These are phyloP conservation scores for Yamadazyma laniorum DNA, from an alignment of 805 yeast genomes.

Conservation along the genomic window DNA sequence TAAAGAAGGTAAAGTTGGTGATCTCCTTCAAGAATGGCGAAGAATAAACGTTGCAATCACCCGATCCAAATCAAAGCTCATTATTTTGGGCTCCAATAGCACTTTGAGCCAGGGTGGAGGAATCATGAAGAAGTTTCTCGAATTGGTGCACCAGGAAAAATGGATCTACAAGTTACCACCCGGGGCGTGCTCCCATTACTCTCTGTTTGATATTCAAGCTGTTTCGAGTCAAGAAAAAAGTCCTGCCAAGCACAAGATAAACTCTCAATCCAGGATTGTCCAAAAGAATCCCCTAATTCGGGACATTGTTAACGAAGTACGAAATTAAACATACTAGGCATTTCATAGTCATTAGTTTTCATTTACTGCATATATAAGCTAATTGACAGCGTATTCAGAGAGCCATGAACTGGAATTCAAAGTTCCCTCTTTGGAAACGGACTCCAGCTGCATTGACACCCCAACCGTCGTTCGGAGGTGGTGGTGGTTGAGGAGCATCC, in stretches of 20 bases:
- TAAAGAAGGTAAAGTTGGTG: slow-evolving; percentile 63
- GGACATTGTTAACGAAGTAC: slow-evolving; percentile 31
- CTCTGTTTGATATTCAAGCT: slow-evolving; percentile 1
- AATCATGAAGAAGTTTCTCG: slow-evolving; percentile 59
- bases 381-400: slow-evolving; percentile 3
- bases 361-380: not conserved
- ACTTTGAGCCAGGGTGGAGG: slow-evolving; percentile 51
- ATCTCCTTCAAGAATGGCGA: slow-evolving; percentile 82
- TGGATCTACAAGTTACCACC: slow-evolving; percentile 66
- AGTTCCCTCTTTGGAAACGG: slow-evolving; percentile 25
- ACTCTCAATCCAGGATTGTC: slow-evolving; percentile 14
- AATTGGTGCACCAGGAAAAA: slow-evolving; percentile 49
- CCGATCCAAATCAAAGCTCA: slow-evolving; percentile 78
- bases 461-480: slow-evolving; percentile 14
- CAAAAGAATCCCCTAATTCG: slow-evolving; percentile 23
- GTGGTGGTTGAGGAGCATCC: slow-evolving; percentile 4
- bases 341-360: not conserved
- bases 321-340: slow-evolving; percentile 4
- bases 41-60: slow-evolving; percentile 94
- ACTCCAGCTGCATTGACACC: slow-evolving; percentile 17
- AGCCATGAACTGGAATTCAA: slow-evolving; percentile 38
- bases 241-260: slow-evolving; percentile 5
- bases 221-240: not conserved
- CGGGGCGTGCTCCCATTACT: slow-evolving; percentile 30
- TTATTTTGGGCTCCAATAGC: slow-evolving; percentile 74